Evolutionary conservation across 1,139 yeast genomes (phyloP).

Genomic region (Hemisphaericaspora xylofermentans): DNA sequence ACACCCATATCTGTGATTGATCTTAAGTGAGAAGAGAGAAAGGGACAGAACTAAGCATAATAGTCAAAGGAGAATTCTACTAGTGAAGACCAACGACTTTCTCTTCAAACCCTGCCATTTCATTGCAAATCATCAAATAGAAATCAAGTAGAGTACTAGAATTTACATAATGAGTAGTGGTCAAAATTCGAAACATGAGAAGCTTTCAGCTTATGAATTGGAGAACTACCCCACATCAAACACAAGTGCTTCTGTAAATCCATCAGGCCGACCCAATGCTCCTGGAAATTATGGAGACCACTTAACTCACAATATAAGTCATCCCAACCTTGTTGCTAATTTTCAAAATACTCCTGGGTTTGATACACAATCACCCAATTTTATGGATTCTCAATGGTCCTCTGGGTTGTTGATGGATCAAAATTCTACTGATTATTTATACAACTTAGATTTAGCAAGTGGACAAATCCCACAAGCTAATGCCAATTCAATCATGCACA

Average conservation of each 20-base stretch:
- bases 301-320: background rate
- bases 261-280: background rate
- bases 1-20: too few species aligned
- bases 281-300: background rate
- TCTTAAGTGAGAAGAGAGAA: too few species aligned
- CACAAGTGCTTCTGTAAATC: background rate
- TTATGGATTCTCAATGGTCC: slow-evolving; percentile 49
- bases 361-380: slow-evolving; percentile 29
- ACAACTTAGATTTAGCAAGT: slow-evolving; percentile 25
- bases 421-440: slow-evolving; percentile 33
- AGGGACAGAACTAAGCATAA: too few species aligned
- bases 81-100: too few species aligned
- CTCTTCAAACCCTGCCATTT: too few species aligned
- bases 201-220: background rate
- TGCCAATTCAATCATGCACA: slow-evolving; percentile 29
- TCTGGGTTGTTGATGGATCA: slow-evolving; percentile 38
- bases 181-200: background rate
- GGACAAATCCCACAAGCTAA: slow-evolving; percentile 16
- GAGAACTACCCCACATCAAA: background rate
- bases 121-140: background rate
- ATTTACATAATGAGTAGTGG: background rate
- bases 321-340: background rate
- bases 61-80: too few species aligned
- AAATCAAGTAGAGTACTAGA: background rate
- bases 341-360: background rate